Evolutionary conservation across 192 early-diverging fungal genomes (phyloP).

Genomic region (Entomortierella parvispora): DNA sequence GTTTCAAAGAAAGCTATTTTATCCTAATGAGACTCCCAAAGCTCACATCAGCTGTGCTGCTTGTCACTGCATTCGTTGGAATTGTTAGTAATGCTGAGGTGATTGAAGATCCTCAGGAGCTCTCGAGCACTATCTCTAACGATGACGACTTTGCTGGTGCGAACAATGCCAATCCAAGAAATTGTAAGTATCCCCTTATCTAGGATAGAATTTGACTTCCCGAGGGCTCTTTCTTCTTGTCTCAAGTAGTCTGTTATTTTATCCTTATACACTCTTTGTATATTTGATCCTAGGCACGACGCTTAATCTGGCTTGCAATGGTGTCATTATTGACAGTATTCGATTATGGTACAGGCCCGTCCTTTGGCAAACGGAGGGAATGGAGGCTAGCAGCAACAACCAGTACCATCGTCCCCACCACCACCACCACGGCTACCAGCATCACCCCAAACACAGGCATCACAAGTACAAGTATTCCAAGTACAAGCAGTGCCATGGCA

Average conservation of each 20-base stretch:
- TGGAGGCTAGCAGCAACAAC: not conserved
- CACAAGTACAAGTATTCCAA: not conserved
- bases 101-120: not conserved
- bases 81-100: slow-evolving; percentile 2
- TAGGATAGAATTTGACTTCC: no score
- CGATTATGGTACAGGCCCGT: not conserved
- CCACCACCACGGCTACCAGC: not conserved
- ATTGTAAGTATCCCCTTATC: not conserved
- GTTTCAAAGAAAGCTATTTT: no score
- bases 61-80: slow-evolving; percentile 7
- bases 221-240: no score
- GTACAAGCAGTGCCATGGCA: not conserved
- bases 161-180: not conserved
- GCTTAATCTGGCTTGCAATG: no score
- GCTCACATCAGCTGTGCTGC: slow-evolving; percentile 11
- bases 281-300: no score
- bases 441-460: not conserved
- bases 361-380: not conserved
- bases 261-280: no score
- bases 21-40: slow-evolving; percentile 7
- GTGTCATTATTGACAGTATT: not conserved
- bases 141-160: slow-evolving; percentile 1
- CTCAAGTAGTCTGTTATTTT: no score
- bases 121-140: not conserved
- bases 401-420: not conserved